These are phyloP conservation scores for Daedaleopsis sinensis DNA, from an alignment of 768 basidiomycete species.

Conservation along the genomic window DNA sequence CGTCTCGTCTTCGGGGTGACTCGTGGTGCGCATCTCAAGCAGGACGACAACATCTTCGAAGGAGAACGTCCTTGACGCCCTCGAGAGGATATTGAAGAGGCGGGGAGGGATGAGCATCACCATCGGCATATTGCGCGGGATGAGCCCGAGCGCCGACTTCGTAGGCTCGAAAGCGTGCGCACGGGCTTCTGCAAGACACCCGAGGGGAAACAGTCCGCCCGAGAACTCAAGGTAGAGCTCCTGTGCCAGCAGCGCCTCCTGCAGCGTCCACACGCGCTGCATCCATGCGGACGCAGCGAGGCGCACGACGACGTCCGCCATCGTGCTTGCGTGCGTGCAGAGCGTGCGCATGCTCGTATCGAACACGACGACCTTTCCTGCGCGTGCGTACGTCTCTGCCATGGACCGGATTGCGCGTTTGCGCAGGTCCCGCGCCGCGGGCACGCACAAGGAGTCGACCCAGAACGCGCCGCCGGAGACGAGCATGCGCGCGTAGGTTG, in stretches of 20 bases:
- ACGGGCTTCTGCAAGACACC: neutral
- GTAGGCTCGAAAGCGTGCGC: no score
- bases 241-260: slow-evolving; percentile 9
- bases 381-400: slow-evolving; percentile 12
- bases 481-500: neutral
- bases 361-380: slow-evolving; percentile 13
- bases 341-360: slow-evolving; percentile 7
- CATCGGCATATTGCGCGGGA: neutral
- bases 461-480: slow-evolving; percentile 7
- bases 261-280: slow-evolving; percentile 16
- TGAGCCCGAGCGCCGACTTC: neutral
- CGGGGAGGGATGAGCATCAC: neutral
- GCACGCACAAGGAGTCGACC: slow-evolving; percentile 9
- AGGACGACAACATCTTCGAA: neutral
- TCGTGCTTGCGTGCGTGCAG: neutral
- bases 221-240: slow-evolving; percentile 13
- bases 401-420: slow-evolving; percentile 17
- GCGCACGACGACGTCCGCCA: slow-evolving; percentile 3
- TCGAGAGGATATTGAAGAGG: neutral
- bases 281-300: slow-evolving; percentile 10
- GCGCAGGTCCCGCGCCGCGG: neutral
- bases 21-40: slow-evolving; percentile 1
- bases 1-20: slow-evolving; percentile 8
- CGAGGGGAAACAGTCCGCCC: neutral
- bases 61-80: neutral